Evolutionary conservation across 2,329 filamentous ascomycete species (phyloP), one percentile per base, ranked within the genome.

Genomic region (Fusarium acutatum): DNA sequence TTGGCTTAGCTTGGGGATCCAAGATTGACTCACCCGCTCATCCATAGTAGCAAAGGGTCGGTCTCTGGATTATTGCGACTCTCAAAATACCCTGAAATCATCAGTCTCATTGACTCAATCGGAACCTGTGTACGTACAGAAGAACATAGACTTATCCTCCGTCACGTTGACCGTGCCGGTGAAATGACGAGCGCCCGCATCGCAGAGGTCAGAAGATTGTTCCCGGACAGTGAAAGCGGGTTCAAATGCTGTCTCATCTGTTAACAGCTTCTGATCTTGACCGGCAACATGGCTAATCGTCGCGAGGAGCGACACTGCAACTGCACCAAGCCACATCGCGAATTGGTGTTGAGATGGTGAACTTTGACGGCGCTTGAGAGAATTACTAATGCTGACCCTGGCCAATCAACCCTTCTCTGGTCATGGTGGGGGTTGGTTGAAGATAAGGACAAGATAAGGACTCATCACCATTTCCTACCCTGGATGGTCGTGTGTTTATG

Each of bases 31-130:
- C 44, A 70, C 72, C 72, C 72, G 46, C 72, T 74, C 72, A 74
- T 75, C 69, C 72, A 74, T 38, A 74, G 15, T 22, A 74, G 3
- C 12, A 75, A 44, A 11, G 72, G 72, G 13, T 72, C 72, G 3
- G 49, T 75, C 24, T 67, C 50, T 7, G 72, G 72, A 1, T 60
- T 47, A 7, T 70, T 52, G 0, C 72, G 69, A 8, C 72, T 74
- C 12, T 74, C 64, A 22, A 74, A 74, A 3, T 73, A 26, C 26
- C 26, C 26, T 26, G 26, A 26, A 26, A 26, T 26, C 26, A 26
- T 26, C 26, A 26, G 26, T 26, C 26, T 26, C 26, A 26, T 26
- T 26, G 26, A 26, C 26, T 26, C 26, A 26, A 26, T 26, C 26
- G 26, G 26, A 26, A 26, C 26, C 26, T 26, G 26, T 26, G 26